Evolutionary conservation across 2,329 filamentous ascomycete species (phyloP).

Genomic region (Colletotrichum lentis): DNA sequence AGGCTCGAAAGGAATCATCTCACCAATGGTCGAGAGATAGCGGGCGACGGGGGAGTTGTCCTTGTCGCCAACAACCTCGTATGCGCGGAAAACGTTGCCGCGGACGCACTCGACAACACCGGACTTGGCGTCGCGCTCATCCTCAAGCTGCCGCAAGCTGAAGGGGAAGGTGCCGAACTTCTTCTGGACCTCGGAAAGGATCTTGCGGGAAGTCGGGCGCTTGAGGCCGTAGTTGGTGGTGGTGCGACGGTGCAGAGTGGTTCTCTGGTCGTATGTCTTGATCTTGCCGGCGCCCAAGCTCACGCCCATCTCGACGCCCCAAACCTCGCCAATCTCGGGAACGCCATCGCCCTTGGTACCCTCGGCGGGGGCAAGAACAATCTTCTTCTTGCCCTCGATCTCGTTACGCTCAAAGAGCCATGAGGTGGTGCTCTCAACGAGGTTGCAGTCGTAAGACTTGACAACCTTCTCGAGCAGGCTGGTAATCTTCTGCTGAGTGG

Average conservation of each 20-base stretch:
- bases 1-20: conserved; percentile 53
- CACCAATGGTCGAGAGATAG: conserved; percentile 91
- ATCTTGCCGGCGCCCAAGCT: conserved; percentile 92
- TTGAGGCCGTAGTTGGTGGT: conserved; percentile 92
- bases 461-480: conserved; percentile 88
- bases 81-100: conserved; percentile 89
- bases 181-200: conserved; percentile 93
- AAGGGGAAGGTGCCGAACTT: conserved; percentile 99
- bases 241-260: conserved; percentile 93
- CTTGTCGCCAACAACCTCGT: conserved; percentile 95
- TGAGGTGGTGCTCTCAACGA: conserved; percentile 97
- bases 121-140: conserved; percentile 94
- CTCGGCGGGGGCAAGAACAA: conserved; percentile 87
- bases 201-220: conserved; percentile 90
- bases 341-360: conserved; percentile 89
- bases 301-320: conserved; percentile 96
- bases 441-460: conserved; percentile 87
- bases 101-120: conserved; percentile 97
- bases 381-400: conserved; percentile 97
- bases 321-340: conserved; percentile 90
- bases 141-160: conserved; percentile 94
- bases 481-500: conserved; percentile 87
- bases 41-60: conserved; percentile 85
- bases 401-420: conserved; percentile 98
- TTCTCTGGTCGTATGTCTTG: conserved; percentile 86